Percentiles rank a stretch among this genome's conserved stretches.
Conservation (phyloP, 2,329 filamentous ascomycete genomes). For the Plenodomus biglobosus region DNA sequence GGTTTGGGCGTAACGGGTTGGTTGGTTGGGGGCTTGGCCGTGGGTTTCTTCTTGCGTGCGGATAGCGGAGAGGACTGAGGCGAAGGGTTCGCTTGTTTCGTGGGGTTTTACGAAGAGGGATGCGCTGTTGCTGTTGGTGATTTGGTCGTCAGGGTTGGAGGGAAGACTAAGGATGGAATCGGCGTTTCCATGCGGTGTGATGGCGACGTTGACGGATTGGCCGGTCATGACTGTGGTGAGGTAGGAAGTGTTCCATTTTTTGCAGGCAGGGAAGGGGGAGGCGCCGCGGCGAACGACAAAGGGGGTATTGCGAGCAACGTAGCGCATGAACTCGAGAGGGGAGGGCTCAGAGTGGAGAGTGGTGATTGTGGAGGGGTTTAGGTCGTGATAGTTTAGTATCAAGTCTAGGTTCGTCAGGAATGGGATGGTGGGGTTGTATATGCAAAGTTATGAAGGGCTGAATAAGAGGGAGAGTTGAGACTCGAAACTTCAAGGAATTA, state of each 20-base stretch:
- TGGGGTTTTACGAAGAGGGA: conserved; percentile 68
- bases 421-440: not conserved
- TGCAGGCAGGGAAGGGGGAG: conserved; percentile 62
- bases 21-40: not conserved
- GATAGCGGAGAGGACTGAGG: conserved; percentile 63
- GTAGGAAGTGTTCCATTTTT: conserved; percentile 64
- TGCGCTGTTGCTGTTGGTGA: not conserved
- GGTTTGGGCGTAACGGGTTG: conserved; percentile 67
- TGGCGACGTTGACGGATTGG: conserved; percentile 69
- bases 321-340: conserved; percentile 77
- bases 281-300: conserved; percentile 71
- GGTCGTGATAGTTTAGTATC: conserved; percentile 70
- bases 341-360: conserved; percentile 67
- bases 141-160: conserved; percentile 45
- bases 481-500: not conserved
- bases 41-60: conserved; percentile 55
- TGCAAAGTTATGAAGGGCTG: not conserved
- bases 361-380: conserved; percentile 64
- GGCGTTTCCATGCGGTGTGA: conserved; percentile 71
- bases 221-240: conserved; percentile 58
- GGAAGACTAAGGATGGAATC: conserved; percentile 65
- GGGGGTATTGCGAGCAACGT: conserved; percentile 71
- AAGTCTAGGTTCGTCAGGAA: conserved; percentile 46
- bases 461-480: not conserved
- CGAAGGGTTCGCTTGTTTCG: conserved; percentile 66